Conservation (phyloP, 441 rosid species). For the Euphorbia schlechtendalii region DNA sequence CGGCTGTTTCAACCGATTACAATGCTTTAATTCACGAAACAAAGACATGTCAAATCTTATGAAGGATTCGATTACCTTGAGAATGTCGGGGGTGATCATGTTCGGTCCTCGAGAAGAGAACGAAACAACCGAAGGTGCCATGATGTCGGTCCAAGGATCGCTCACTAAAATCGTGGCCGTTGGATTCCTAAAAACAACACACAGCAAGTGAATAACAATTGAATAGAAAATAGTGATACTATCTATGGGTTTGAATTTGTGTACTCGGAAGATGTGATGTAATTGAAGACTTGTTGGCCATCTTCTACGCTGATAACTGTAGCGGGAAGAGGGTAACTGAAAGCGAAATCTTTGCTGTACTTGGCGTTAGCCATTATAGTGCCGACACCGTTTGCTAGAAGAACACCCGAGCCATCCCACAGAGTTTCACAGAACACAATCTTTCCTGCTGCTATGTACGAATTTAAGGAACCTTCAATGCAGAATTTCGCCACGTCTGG, state of each 20-base stretch:
- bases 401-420: constrained; percentile 18
- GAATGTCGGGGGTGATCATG: not conserved
- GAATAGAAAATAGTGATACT: too few relatives aligned
- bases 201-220: too few relatives aligned
- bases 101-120: constrained; percentile 86
- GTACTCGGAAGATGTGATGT: constrained; percentile 70
- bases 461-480: constrained; percentile 21
- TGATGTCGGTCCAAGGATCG: constrained; percentile 34
- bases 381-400: constrained; percentile 26
- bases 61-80: not conserved
- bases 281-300: constrained; percentile 35
- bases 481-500: constrained; percentile 28
- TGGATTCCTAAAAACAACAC: constrained; percentile 37
- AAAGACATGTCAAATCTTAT: too few relatives aligned
- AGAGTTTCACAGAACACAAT: constrained; percentile 49
- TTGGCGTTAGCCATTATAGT: constrained; percentile 25
- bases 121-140: constrained; percentile 56
- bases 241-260: not conserved
- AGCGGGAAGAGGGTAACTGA: constrained; percentile 38
- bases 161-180: constrained; percentile 57
- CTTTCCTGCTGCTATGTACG: constrained; percentile 40
- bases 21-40: not conserved
- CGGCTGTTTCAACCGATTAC: constrained; percentile 40
- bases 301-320: constrained; percentile 44
- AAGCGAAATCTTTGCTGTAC: constrained; percentile 23